Evolutionary conservation across 768 basidiomycete genomes (phyloP), one percentile per base, ranked within the genome.

Genomic region (Lentinus tigrinus): DNA sequence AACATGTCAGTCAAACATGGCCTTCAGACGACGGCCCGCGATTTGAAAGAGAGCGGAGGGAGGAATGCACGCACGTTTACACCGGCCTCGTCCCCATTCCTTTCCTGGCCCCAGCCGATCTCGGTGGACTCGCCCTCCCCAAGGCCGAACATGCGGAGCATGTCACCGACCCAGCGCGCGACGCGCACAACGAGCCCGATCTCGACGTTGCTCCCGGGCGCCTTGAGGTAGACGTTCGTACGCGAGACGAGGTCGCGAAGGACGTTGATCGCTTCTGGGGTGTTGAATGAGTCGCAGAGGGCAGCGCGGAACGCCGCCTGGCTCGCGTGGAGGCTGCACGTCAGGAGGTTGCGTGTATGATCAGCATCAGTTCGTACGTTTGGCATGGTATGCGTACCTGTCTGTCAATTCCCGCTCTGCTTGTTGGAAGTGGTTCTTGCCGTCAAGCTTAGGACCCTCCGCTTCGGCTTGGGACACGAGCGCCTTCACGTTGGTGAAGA

Each of bases 281-380:
- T 98, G 71, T 98, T 95, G 81, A 98, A 97, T 0, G 95, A 98
- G 72, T 99, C 96, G 73, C 91, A 95, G 47, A 99, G 85, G 0
- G 95, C 91, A 13, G 75, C 78, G 52, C 93, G 86, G 81, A 99
- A 96, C 8, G 82, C 78, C 40, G 80, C 64, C 70, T 95, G 95
- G 47, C 86, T 84, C 52, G 84, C 76, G 63, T 89, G 80, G 36
- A 95, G 77, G 64, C 94, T 97, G 47, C 1, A 65, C n/a, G 47
- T 48, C 61, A 42, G 40, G 50, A 21, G 60, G 44, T 31, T 47
- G 34, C 46, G 27, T 34, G 31, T 38, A 37, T 53, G 51, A 56
- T 57, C 31, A 38, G 40, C 49, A 43, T 38, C 28, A n/a, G n/a
- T 27, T 31, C 47, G 11, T 17, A n/a, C 27, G 19, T 23, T n/a